Evolutionary conservation across 257 asterid species (phyloP), one percentile per base, ranked within the genome.

Genomic region (Ilex asprella): DNA sequence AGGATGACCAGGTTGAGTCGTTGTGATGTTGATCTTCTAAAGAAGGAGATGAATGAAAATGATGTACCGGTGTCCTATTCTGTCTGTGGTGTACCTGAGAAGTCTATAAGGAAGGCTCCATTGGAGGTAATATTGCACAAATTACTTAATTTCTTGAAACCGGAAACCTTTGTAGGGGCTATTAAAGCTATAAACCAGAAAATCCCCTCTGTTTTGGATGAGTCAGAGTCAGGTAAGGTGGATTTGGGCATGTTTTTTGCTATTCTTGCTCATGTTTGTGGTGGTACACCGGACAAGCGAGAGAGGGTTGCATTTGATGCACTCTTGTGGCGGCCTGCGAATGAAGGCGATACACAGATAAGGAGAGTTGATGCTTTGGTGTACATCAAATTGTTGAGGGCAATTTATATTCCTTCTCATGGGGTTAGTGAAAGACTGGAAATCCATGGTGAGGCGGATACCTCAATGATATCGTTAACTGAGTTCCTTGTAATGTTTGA

Each of bases 221-320:
- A 93, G 8, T 73, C 88, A 9, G 99, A 88, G 65, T 78, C 93
- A 0, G 97, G 97, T 9, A 70, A 95, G 70, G 86, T 93, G 39
- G 99, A 93, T 80, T 62, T 93, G 55, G 99, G 96, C 66, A 81
- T 87, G 89, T 87, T 93, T 68, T 93, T 87, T 9, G 96, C 99
- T 10, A 69, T 93, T 60, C 67, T 89, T 61, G 88, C 95, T 39
- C 99, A 97, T 16, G 67, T 93, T 3, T 89, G 96, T 31, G 86
- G 87, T 14, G 99, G 97, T n/a, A 50, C 94, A 6, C 65, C 83
- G 1, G 97, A 93, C 13, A 87, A 81, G 58, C 77, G 99, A 68
- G 89, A 93, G 81, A 87, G 86, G 51, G 55, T 89, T 6, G 97
- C 92, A 2, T 87, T 82, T 53, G 97, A 93, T 50, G 87, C 97